Evolutionary conservation across 2,329 filamentous ascomycete species (phyloP).

Genomic region (Sclerotinia subarctica): DNA sequence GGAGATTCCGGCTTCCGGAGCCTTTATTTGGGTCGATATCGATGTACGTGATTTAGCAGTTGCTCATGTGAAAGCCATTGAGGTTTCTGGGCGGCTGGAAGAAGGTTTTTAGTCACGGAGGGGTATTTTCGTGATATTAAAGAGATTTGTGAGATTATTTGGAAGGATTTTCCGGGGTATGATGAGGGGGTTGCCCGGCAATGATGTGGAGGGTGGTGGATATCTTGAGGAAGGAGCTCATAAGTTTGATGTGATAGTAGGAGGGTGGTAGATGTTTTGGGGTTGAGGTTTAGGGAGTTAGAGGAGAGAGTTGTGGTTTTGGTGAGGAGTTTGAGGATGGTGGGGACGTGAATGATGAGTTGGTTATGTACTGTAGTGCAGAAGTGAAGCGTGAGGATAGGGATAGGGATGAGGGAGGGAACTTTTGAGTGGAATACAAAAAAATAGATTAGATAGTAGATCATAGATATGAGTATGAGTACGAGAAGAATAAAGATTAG

Average conservation of each 20-base stretch:
- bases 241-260: slow-evolving; percentile 50
- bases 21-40: slow-evolving; percentile 52
- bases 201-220: slow-evolving; percentile 41
- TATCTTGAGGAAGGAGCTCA: slow-evolving; percentile 46
- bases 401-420: background rate
- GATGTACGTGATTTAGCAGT: slow-evolving; percentile 60
- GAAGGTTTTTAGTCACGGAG: slow-evolving; percentile 62
- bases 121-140: slow-evolving; percentile 58
- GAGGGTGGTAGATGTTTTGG: slow-evolving; percentile 53
- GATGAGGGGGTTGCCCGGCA: slow-evolving; percentile 48
- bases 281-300: slow-evolving; percentile 56
- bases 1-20: slow-evolving; percentile 55
- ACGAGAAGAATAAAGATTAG: too few relatives aligned
- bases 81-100: slow-evolving; percentile 55
- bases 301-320: slow-evolving; percentile 60
- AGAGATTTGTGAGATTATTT: slow-evolving; percentile 54
- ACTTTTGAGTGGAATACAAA: background rate
- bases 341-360: slow-evolving; percentile 5
- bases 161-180: slow-evolving; percentile 53
- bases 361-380: background rate
- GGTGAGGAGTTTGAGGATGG: slow-evolving; percentile 44
- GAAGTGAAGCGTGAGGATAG: too few relatives aligned
- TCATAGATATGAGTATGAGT: too few relatives aligned
- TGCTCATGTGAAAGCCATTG: slow-evolving; percentile 59
- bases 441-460: background rate